Evolutionary conservation across 2,329 filamentous ascomycete genomes (phyloP).

Genomic region (Colletotrichum graminicola): DNA sequence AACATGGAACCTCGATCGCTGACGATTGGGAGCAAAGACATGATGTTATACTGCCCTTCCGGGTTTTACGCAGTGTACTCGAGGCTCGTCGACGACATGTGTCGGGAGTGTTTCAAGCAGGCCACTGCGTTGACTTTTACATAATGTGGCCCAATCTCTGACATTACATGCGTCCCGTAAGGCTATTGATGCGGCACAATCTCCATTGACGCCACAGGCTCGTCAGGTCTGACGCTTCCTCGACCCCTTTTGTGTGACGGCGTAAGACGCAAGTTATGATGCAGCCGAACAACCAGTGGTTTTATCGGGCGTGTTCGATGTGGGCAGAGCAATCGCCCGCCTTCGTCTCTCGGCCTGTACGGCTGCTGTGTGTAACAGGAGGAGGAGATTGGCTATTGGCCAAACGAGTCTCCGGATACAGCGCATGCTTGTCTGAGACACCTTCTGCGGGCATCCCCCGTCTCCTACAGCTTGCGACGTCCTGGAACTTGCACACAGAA

Average conservation of each 20-base stretch:
- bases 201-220: constrained; percentile 28
- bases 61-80: constrained; percentile 10
- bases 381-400: constrained; percentile 28
- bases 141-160: constrained; percentile 11
- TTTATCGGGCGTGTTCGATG: constrained; percentile 14
- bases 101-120: constrained; percentile 33
- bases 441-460: constrained; percentile 17
- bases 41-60: constrained; percentile 10
- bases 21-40: not conserved
- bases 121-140: constrained; percentile 29
- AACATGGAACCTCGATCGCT: constrained; percentile 15
- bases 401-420: constrained; percentile 35
- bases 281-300: constrained; percentile 28
- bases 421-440: constrained; percentile 35
- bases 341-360: constrained; percentile 15
- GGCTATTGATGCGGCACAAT: not conserved
- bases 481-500: constrained; percentile 18
- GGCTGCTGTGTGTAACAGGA: constrained; percentile 40
- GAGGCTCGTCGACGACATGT: constrained; percentile 17
- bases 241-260: constrained; percentile 28
- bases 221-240: constrained; percentile 20
- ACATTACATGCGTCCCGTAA: not conserved
- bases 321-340: constrained; percentile 29
- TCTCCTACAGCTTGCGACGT: constrained; percentile 8
- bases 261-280: not conserved